Base-by-base conservation (phyloP, 139 green algal species). In the Yamagishiella unicocca region DNA sequence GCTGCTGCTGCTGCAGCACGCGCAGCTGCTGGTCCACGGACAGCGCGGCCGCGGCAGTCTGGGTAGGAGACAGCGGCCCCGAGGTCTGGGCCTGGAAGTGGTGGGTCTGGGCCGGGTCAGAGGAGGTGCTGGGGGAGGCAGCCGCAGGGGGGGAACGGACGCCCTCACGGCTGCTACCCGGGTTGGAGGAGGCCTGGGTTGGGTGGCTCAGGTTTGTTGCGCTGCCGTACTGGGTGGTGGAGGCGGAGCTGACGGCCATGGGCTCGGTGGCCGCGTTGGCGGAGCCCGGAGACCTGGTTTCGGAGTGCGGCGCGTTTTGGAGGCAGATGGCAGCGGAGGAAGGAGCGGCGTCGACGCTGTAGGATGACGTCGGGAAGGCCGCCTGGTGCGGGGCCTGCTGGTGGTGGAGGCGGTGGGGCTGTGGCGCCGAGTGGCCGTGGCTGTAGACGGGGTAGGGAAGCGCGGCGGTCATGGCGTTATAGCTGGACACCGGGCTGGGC, bases 1-100 rank as follows among this genome's bases (percentile, higher is more conserved):
- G 31, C 42, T 86, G 62, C n/a, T 78, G 62, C 33, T 77, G 31
- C 31, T 78, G 61, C 29, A 85, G 79, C 40, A 19, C 61, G 12
- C 79, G 79, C 2, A 85, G 79, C 61, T 76, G 79, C 40, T 85
- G 54, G 24, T 74, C 66, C 14, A 74, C 25, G 21, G 66, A 74
- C 31, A 72, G 64, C 64, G 33, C 64, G 27, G 64, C 29, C 27
- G n/a, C 19, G n/a, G 64, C 25, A 21, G 17, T 40, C 24, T n/a
- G n/a, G n/a, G n/a, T n/a, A n/a, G n/a, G n/a, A n/a, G n/a, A n/a
- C n/a, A n/a, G n/a, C n/a, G n/a, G n/a, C n/a, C n/a, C n/a, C n/a
- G n/a, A n/a, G n/a, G n/a, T n/a, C n/a, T n/a, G n/a, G n/a, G n/a
- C n/a, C n/a, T n/a, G n/a, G n/a, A n/a, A n/a, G n/a, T n/a, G n/a